Evolutionary conservation across 139 green algal species (phyloP), one percentile per base, ranked within the genome.

Genomic region (Micromonas pusilla): DNA sequence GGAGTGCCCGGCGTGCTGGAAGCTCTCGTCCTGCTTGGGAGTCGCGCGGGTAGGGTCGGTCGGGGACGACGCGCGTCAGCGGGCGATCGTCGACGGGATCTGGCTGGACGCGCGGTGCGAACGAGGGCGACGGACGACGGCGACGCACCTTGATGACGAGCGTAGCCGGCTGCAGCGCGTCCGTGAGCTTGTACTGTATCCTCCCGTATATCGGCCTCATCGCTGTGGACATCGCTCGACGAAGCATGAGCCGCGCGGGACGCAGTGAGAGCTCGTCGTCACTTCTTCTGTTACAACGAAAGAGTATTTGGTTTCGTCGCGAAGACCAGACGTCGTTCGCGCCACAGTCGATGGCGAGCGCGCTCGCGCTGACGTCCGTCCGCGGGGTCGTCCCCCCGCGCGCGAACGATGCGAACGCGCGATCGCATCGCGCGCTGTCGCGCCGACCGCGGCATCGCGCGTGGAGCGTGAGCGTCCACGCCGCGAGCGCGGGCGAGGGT

Each of bases 311-410:
- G n/a, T n/a, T n/a, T n/a, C n/a, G n/a, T n/a, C n/a, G n/a, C n/a
- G n/a, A n/a, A n/a, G n/a, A n/a, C n/a, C n/a, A n/a, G n/a, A n/a
- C n/a, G n/a, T n/a, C n/a, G n/a, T n/a, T n/a, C n/a, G n/a, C n/a
- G n/a, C n/a, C n/a, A n/a, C n/a, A n/a, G n/a, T n/a, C n/a, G 1
- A 90, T 91, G 20, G 86, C 92, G 63, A 96, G 89, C 68, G 91
- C 89, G 25, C 66, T 57, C 66, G 19, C 66, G 1, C 19, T 26
- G 1, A 32, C 66, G 66, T 72, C 66, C 1, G 66, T 32, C 0
- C 9, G 30, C 20, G 53, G 21, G 28, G 21, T 52, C 33, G 9
- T 72, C 20, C 28, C 31, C 31, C 16, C 23, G 16, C 31, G 28
- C 62, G 63, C 1, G 33, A 28, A 23, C 5, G 25, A 23, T 70